Conservation (phyloP, 1,284 basidiomycete genomes). For the Apiotrichum veenhuisii region DNA sequence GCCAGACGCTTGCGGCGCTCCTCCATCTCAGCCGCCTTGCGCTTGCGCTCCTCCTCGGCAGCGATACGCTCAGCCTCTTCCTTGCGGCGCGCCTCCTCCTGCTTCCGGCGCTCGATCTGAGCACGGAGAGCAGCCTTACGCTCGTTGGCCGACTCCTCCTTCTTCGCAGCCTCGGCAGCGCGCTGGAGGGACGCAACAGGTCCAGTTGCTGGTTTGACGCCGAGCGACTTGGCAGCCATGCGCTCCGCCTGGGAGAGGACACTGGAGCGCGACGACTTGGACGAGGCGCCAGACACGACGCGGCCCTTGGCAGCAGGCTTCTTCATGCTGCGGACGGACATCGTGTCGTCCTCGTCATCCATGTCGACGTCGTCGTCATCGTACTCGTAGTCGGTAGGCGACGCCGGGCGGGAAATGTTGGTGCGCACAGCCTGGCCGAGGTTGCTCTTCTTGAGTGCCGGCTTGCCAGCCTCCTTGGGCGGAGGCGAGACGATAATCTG, state of each 20-base stretch:
- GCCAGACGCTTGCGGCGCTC: constrained; percentile 56
- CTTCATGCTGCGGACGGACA: background rate
- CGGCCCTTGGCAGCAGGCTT: background rate
- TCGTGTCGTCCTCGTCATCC: background rate
- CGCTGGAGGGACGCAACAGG: constrained; percentile 74
- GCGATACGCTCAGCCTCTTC: constrained; percentile 65
- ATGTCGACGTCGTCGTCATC: constrained; percentile 4
- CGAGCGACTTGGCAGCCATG: constrained; percentile 44
- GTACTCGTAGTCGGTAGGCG: constrained; percentile 3
- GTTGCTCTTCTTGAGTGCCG: background rate
- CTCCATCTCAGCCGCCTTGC: constrained; percentile 57
- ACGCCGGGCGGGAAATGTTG: background rate
- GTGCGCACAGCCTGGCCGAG: constrained; percentile 1
- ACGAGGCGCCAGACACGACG: background rate
- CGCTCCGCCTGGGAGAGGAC: constrained; percentile 35
- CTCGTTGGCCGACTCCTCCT: constrained; percentile 83
- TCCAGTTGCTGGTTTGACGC: constrained; percentile 44
- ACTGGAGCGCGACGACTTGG: constrained; percentile 2
- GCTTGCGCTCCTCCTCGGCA: constrained; percentile 55
- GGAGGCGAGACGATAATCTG: constrained; percentile 13
- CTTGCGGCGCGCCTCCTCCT: constrained; percentile 67
- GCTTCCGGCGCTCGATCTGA: constrained; percentile 73
- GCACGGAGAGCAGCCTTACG: constrained; percentile 69
- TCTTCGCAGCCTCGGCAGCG: constrained; percentile 80
- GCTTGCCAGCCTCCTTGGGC: constrained; percentile 5